phyloP scores from a whole-genome alignment of 345 rosid species.

The Sisymbrium altissimum region DNA sequence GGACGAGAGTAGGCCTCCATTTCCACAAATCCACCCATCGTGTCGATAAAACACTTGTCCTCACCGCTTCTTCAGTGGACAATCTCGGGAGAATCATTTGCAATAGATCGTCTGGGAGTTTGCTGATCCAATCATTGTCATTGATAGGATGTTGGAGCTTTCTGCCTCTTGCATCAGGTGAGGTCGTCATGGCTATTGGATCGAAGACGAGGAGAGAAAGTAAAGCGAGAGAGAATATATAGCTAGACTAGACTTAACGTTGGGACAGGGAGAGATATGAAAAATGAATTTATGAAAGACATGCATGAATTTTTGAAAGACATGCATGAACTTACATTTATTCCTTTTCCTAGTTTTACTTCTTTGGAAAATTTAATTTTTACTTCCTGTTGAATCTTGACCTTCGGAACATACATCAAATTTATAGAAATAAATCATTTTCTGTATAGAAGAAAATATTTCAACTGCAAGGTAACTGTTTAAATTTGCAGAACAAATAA shows the following conservation, averaged over 20 bases:
- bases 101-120: background rate
- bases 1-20: background rate
- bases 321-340: background rate
- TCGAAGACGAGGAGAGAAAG: background rate
- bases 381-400: background rate
- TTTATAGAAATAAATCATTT: background rate
- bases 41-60: background rate
- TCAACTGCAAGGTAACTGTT: background rate
- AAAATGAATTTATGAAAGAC: background rate
- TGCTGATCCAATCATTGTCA: background rate
- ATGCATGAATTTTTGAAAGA: background rate
- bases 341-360: background rate
- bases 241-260: background rate
- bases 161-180: background rate
- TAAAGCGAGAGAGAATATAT: background rate
- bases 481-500: background rate
- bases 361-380: background rate
- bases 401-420: background rate
- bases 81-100: background rate
- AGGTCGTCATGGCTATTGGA: background rate
- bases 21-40: constrained; percentile 12
- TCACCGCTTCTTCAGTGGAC: constrained; percentile 2
- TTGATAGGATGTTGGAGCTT: background rate
- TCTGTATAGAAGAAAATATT: background rate
- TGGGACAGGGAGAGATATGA: too few species aligned